Conservation (phyloP, 2,329 filamentous ascomycete genomes). For the Colletotrichum siamense region DNA sequence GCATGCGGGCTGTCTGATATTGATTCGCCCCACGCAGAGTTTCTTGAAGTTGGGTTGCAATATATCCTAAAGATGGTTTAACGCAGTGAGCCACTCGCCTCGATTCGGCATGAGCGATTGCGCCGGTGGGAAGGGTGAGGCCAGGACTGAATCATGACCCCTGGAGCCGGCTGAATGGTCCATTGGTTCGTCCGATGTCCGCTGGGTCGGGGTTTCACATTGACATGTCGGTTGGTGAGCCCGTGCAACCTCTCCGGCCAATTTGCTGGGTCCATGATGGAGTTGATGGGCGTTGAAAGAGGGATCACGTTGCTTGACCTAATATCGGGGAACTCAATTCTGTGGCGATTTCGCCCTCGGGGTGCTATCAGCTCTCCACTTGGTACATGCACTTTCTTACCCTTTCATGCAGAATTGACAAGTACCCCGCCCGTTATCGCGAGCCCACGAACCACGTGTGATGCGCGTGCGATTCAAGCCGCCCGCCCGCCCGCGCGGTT, state of each 20-base stretch:
- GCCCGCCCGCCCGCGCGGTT: neutral
- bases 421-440: neutral
- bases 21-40: slow-evolving; percentile 4
- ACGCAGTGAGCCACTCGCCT: neutral
- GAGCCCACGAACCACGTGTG: neutral
- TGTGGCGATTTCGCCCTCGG: neutral
- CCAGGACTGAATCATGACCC: slow-evolving; percentile 18
- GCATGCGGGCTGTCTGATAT: slow-evolving; percentile 3
- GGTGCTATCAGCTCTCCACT: neutral
- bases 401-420: neutral
- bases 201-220: slow-evolving; percentile 4
- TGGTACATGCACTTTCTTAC: neutral
- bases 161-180: neutral
- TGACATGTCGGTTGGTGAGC: neutral
- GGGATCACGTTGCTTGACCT: neutral
- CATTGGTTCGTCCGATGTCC: slow-evolving; percentile 18
- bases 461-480: neutral
- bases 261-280: neutral
- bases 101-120: neutral
- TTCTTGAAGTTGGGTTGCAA: neutral
- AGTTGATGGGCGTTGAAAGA: neutral
- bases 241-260: neutral
- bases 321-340: slow-evolving; percentile 3
- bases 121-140: neutral
- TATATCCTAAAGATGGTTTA: neutral